phyloP scores from a whole-genome alignment of 2,329 filamentous ascomycete genomes.

The Myrmaecium sp. region DNA sequence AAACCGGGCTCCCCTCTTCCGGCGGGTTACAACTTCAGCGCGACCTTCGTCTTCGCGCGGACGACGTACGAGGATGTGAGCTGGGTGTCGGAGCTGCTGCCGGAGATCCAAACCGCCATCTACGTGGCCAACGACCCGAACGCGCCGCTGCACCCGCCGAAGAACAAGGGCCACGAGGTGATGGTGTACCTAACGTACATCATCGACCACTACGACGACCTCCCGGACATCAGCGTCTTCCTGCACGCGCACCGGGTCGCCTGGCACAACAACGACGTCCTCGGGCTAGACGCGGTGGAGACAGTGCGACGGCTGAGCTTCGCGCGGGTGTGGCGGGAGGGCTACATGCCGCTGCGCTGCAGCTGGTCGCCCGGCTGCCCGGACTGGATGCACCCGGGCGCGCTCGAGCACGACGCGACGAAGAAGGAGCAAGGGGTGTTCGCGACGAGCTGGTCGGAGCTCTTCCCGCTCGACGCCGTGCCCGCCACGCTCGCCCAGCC shows the following conservation, averaged over 20 bases:
- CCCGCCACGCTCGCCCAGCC: conserved; percentile 39
- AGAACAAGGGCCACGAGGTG: conserved; percentile 46
- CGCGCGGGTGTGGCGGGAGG: conserved; percentile 28
- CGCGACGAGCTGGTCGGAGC: conserved; percentile 27
- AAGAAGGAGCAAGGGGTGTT: conserved; percentile 29
- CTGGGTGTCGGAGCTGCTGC: conserved; percentile 38
- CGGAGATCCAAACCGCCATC: conserved; percentile 28
- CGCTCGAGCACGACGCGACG: conserved; percentile 17
- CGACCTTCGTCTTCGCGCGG: conserved; percentile 36
- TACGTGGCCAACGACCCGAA: conserved; percentile 36
- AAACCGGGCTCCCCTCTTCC: conserved; percentile 18
- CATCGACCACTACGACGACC: conserved; percentile 41
- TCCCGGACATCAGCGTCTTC: conserved; percentile 43
- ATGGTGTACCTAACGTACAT: conserved; percentile 46
- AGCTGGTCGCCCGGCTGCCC: conserved; percentile 39
- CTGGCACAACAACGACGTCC: conserved; percentile 41
- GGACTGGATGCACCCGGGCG: conserved; percentile 33
- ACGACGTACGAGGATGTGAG: conserved; percentile 32
- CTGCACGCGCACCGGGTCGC: conserved; percentile 41
- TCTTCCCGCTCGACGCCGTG: conserved; percentile 31
- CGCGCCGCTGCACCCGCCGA: conserved; percentile 31
- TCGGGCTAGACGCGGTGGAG: conserved; percentile 25
- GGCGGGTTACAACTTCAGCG: conserved; percentile 33
- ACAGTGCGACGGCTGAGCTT: conserved; percentile 29
- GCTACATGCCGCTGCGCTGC: conserved; percentile 40